A percentile compares a stretch with the other conserved stretches of the same genome.
Conservation (phyloP, 495 filamentous ascomycete genomes). For the Jackrogersella minutella region DNA sequence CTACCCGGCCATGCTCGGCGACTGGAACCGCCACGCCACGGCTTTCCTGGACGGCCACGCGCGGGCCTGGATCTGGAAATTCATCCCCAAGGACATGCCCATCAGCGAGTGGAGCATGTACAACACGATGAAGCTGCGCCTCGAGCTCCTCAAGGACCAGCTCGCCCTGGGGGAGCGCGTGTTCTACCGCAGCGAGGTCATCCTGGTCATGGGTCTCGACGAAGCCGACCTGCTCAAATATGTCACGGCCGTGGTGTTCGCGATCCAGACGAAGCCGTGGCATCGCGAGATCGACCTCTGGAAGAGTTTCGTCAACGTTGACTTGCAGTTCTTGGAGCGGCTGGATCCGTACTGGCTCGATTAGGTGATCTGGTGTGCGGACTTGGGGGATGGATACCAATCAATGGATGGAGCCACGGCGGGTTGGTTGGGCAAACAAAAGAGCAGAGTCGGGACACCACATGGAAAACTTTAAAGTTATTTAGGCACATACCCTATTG, state of each 20-base stretch:
- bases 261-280: slow-evolving; percentile 61
- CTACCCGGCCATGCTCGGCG: slow-evolving; percentile 58
- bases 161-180: slow-evolving; percentile 49
- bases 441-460: too few species aligned
- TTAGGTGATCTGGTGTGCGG: slow-evolving; percentile 21
- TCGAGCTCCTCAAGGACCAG: slow-evolving; percentile 40
- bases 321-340: slow-evolving; percentile 52
- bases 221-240: slow-evolving; percentile 52
- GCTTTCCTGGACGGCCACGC: slow-evolving; percentile 52
- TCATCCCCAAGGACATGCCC: slow-evolving; percentile 61
- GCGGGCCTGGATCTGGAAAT: slow-evolving; percentile 57
- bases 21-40: slow-evolving; percentile 38
- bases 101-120: slow-evolving; percentile 55
- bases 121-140: slow-evolving; percentile 42
- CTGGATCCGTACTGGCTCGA: slow-evolving; percentile 54
- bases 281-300: slow-evolving; percentile 60
- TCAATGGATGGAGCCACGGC: neutral
- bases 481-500: too few species aligned
- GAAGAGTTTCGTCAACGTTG: slow-evolving; percentile 63
- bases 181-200: slow-evolving; percentile 49
- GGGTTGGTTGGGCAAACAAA: neutral
- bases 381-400: neutral
- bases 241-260: slow-evolving; percentile 51
- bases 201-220: slow-evolving; percentile 57
- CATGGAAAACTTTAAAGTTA: too few species aligned